These are phyloP conservation scores for Trichosporon sp. DNA, from an alignment of 1,284 basidiomycete species.

Conservation along the genomic window DNA sequence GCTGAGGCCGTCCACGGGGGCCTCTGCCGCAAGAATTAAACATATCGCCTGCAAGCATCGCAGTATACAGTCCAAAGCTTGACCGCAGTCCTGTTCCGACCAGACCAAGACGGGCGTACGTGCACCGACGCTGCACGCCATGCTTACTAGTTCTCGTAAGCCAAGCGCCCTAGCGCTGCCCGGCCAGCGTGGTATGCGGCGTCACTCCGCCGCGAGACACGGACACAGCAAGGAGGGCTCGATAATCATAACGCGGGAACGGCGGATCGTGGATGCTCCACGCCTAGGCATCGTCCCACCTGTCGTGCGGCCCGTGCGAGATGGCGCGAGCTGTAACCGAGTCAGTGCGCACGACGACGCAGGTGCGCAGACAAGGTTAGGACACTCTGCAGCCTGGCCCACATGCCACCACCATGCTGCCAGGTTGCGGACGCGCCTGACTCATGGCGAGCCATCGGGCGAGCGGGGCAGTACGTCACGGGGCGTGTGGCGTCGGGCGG, in stretches of 20 bases:
- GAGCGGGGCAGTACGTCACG: neutral
- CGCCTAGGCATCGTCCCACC: neutral
- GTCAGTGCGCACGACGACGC: neutral
- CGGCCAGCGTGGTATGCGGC: neutral
- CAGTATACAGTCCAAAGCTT: too few species aligned
- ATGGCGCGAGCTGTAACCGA: neutral
- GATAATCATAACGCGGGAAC: neutral
- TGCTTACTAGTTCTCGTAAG: neutral
- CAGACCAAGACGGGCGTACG: too few species aligned
- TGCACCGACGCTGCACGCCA: neutral
- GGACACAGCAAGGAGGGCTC: neutral
- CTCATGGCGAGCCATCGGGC: neutral
- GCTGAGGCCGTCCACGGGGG: too few species aligned
- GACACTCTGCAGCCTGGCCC: too few species aligned
- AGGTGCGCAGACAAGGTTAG: neutral
- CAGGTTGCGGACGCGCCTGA: neutral
- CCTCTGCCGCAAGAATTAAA: neutral
- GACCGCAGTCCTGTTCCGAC: too few species aligned
- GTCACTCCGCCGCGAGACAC: neutral
- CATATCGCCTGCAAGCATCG: constrained; percentile 5
- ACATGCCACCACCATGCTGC: neutral
- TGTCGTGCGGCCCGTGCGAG: neutral
- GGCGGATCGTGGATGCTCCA: constrained; percentile 1
- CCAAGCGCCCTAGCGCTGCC: neutral
- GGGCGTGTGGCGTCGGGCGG: constrained; percentile 5